Conservation (phyloP, 306 rosid species). For the Corylus avellana region DNA sequence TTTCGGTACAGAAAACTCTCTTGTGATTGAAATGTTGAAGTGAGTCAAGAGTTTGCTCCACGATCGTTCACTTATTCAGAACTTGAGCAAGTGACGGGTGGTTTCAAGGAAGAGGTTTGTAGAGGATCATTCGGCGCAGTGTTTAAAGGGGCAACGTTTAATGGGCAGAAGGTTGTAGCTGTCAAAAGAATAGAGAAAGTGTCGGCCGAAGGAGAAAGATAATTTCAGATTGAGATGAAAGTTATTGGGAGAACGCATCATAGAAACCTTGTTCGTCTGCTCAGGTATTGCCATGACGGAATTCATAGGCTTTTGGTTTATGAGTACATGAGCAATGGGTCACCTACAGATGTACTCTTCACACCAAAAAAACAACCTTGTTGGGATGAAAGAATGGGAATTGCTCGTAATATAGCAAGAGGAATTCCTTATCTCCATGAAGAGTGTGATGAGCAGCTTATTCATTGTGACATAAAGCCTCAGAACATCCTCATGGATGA, state of each 20-base stretch:
- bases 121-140: no score
- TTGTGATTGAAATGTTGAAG: neutral
- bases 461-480: neutral
- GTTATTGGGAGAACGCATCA: conserved; percentile 4
- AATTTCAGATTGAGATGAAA: neutral
- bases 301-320: conserved; percentile 23
- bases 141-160: conserved; percentile 15
- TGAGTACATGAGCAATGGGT: neutral
- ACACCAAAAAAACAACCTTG: neutral
- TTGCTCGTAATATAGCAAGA: neutral
- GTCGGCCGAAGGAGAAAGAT: conserved; percentile 8
- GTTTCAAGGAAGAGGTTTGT: conserved; percentile 32
- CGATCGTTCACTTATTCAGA: conserved; percentile 2
- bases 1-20: neutral
- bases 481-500: neutral
- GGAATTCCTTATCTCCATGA: neutral
- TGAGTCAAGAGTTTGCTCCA: conserved; percentile 5
- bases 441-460: neutral
- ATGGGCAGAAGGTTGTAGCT: conserved; percentile 16
- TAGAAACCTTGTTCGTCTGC: conserved; percentile 24
- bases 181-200: conserved; percentile 24
- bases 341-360: neutral
- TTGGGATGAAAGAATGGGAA: neutral
- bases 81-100: conserved; percentile 5
- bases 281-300: conserved; percentile 24